phyloP scores from a whole-genome alignment of 257 asterid genomes.

The Salvia miltiorrhiza region DNA sequence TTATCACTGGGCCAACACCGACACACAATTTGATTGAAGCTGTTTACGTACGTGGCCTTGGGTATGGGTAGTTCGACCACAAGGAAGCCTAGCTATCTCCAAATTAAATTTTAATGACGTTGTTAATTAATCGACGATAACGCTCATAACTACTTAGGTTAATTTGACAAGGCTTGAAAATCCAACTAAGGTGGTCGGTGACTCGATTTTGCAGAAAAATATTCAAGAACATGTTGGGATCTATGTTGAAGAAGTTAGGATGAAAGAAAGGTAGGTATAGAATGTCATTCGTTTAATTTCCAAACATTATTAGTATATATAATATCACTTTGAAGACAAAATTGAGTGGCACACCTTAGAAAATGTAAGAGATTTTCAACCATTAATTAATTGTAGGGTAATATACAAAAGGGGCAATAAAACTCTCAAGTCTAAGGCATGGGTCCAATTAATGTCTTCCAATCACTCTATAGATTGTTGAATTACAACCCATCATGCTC shows the following conservation, averaged over 20 bases:
- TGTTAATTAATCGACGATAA: no score
- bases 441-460: conserved; percentile 13
- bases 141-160: no score
- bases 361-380: not conserved
- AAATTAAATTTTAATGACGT: no score
- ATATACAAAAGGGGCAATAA: not conserved
- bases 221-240: not conserved
- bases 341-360: conserved; percentile 17
- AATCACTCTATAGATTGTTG: conserved; percentile 21
- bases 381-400: not conserved
- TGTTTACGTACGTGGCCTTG: no score
- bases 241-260: not conserved
- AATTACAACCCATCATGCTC: conserved; percentile 15
- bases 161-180: no score
- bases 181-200: not conserved
- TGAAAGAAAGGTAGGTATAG: not conserved
- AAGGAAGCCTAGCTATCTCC: no score
- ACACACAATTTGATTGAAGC: no score
- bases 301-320: not conserved
- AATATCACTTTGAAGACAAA: conserved; percentile 6
- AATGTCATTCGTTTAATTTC: not conserved
- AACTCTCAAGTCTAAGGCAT: conserved; percentile 4
- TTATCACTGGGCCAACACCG: no score
- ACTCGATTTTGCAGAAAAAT: not conserved
- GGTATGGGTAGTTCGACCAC: no score